Base-by-base conservation (phyloP, 768 basidiomycete species). In the Trametes cingulata region DNA sequence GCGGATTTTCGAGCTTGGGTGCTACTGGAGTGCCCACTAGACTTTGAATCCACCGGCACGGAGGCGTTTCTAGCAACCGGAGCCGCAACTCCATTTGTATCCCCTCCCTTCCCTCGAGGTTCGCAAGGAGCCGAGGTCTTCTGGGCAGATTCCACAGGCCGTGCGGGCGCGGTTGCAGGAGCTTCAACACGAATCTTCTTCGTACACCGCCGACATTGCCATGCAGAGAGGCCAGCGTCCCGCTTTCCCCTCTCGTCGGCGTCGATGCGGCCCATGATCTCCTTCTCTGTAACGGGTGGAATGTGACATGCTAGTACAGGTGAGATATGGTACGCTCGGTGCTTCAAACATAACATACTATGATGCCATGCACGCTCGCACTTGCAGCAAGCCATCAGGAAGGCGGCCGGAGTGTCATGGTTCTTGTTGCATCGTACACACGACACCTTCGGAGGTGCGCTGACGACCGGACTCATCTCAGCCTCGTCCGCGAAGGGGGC, bases 361-460 rank as follows among this genome's bases (percentile, higher is more conserved):
- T 66, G 62, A 33, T 66, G 65, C 65, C 65, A 66, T 29, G 49
- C 48, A 27, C 65, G 62, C 36, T 56, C 47, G 52, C 65, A 66
- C 48, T 27, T 58, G 29, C 35, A 43, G 53, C 65, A 66, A 9
- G 50, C 56, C 25, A 66, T 45, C 1, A 66, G 52, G 41, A 66
- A 61, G 4, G 59, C 58, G 1, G 43, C 48, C 1, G 62, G 62
- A 2, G 41, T 63, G 29, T 61, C 48, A 22, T 63, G 56, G 10
- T 39, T 55, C 29, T 46, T 46, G 27, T 43, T 55, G 53, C 65
- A 66, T 20, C 60, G 54, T 4, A 56, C 48, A 25, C 65, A 66
- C 2, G 56, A 56, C 13, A 13, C 20, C 14, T 40, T 45, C 1
- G 58, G 61, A 10, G 47, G 27, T 2, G 45, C 24, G 6, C 29